Conservation (phyloP, 2,329 filamentous ascomycete species). For the Kalmusia sp. region DNA sequence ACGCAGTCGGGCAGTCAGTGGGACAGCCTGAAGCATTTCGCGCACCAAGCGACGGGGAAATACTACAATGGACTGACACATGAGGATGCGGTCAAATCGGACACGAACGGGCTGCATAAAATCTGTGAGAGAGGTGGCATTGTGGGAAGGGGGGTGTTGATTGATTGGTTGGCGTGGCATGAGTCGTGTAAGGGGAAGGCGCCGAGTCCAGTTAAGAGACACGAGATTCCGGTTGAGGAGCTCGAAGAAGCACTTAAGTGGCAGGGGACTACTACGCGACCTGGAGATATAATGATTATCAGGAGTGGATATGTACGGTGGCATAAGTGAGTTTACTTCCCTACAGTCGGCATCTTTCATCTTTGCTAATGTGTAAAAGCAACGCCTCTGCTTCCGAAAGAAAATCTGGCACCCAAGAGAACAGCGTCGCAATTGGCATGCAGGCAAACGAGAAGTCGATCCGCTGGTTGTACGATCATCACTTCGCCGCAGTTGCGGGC, state of each 20-base stretch:
- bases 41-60: slow-evolving; percentile 34
- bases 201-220: slow-evolving; percentile 33
- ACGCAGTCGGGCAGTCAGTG: slow-evolving; percentile 45
- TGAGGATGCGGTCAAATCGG: slow-evolving; percentile 26
- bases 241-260: slow-evolving; percentile 38
- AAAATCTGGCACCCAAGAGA: slow-evolving; percentile 42
- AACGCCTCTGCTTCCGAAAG: slow-evolving; percentile 33
- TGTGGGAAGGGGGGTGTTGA: slow-evolving; percentile 41
- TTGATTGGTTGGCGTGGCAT: slow-evolving; percentile 43
- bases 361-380: slow-evolving; percentile 17
- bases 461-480: slow-evolving; percentile 47
- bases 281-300: slow-evolving; percentile 46
- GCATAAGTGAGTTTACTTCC: slow-evolving; percentile 32
- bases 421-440: slow-evolving; percentile 39
- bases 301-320: slow-evolving; percentile 56
- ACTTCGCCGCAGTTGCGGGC: slow-evolving; percentile 45
- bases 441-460: slow-evolving; percentile 40
- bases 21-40: slow-evolving; percentile 46
- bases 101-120: slow-evolving; percentile 43
- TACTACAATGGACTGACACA: slow-evolving; percentile 44
- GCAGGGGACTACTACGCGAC: slow-evolving; percentile 34
- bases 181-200: slow-evolving; percentile 36
- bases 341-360: neutral
- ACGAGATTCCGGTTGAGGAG: slow-evolving; percentile 40
- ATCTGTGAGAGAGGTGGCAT: slow-evolving; percentile 47